These are phyloP conservation scores for Dryadomyces quercivorus DNA, from an alignment of 2,329 filamentous ascomycete species.

Conservation along the genomic window DNA sequence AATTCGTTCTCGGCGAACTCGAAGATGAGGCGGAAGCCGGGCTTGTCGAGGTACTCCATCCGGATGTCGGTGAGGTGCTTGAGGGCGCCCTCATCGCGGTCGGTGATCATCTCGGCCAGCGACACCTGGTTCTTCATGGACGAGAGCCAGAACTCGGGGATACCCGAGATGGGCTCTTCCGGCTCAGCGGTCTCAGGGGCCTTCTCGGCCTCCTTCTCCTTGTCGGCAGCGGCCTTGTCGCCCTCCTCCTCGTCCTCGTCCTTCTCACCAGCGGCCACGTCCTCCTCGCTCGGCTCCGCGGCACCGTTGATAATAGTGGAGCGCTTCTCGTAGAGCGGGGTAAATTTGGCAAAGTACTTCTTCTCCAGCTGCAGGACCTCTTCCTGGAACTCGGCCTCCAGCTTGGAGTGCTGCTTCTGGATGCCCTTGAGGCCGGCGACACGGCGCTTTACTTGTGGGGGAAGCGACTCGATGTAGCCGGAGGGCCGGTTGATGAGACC, in stretches of 20 bases:
- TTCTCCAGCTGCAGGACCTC: constrained; percentile 97
- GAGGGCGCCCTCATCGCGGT: constrained; percentile 87
- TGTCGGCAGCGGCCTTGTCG: constrained; percentile 36
- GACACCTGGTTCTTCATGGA: constrained; percentile 99
- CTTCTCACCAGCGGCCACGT: constrained; percentile 77
- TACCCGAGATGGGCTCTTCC: constrained; percentile 53
- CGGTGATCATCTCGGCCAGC: constrained; percentile 96
- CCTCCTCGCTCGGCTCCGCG: constrained; percentile 73
- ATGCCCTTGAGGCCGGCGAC: constrained; percentile 94
- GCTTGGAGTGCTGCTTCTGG: constrained; percentile 96
- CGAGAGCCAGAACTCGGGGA: constrained; percentile 98
- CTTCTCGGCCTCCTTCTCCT: constrained; percentile 39
- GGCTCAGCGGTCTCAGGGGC: constrained; percentile 40
- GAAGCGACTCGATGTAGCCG: constrained; percentile 94
- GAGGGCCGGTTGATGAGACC: constrained; percentile 89
- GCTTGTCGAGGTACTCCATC: constrained; percentile 98
- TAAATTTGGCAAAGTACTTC: constrained; percentile 99
- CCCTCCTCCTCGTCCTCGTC: constrained; percentile 58
- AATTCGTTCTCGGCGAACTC: constrained; percentile 92
- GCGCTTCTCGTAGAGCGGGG: constrained; percentile 91
- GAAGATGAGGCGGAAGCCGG: constrained; percentile 96
- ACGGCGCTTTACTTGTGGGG: constrained; percentile 76
- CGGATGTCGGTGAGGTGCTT: constrained; percentile 85
- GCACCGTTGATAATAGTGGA: constrained; percentile 82
- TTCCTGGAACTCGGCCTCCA: constrained; percentile 97